Evolutionary conservation across 1,284 basidiomycete species (phyloP).

Genomic region (Binderoboletus segoi): DNA sequence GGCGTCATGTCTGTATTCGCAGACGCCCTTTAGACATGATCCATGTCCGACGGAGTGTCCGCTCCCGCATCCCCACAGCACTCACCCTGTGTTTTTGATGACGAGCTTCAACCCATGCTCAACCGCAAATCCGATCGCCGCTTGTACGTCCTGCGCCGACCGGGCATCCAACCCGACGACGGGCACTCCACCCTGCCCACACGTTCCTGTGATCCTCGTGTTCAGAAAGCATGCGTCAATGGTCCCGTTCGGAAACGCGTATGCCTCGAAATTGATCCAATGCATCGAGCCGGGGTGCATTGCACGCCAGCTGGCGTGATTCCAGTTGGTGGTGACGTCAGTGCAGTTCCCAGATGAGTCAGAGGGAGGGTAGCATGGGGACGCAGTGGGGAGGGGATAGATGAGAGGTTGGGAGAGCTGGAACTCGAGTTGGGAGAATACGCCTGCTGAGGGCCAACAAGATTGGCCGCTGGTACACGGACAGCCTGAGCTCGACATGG

Average conservation of each 20-base stretch:
- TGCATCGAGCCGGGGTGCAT: constrained; percentile 45
- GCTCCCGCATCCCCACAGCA: too few species aligned
- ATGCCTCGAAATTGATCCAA: constrained; percentile 42
- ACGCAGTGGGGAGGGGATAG: constrained; percentile 27
- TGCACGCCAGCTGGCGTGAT: constrained; percentile 40
- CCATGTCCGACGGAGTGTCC: too few species aligned
- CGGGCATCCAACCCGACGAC: constrained; percentile 35
- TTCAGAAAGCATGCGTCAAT: constrained; percentile 34
- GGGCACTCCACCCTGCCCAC: constrained; percentile 16
- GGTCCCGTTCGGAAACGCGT: constrained; percentile 41
- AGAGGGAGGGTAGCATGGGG: constrained; percentile 28
- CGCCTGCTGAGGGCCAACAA: constrained; percentile 45
- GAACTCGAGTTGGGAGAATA: constrained; percentile 27
- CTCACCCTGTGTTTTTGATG: constrained; percentile 50
- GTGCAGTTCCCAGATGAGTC: constrained; percentile 27
- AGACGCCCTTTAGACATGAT: background rate
- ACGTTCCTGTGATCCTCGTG: constrained; percentile 11
- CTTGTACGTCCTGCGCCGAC: constrained; percentile 41
- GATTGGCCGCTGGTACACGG: constrained; percentile 16
- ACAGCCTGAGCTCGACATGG: constrained; percentile 1
- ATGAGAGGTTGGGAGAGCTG: constrained; percentile 35
- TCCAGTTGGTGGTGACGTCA: constrained; percentile 31
- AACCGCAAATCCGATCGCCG: constrained; percentile 31
- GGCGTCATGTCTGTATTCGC: constrained; percentile 36
- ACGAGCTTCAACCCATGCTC: constrained; percentile 44